Evolutionary conservation across 2,329 filamentous ascomycete genomes (phyloP).

Genomic region (Verticillium nonalfalfae): DNA sequence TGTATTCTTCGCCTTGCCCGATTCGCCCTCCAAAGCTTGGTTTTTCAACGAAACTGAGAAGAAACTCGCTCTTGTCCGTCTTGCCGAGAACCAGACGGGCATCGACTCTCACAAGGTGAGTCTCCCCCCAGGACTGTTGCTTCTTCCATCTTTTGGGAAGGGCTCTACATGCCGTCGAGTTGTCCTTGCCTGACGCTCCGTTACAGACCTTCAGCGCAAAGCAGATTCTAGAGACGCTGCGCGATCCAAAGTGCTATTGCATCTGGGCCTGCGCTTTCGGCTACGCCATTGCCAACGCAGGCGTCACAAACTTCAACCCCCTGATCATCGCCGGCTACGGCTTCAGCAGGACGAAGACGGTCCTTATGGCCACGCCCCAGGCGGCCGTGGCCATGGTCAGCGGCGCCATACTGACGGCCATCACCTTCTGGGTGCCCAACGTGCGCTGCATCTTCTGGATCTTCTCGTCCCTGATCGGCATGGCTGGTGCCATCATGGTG

Average conservation of each 20-base stretch:
- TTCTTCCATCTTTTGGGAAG: neutral
- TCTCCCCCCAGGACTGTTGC: neutral
- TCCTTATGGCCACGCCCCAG: conserved; percentile 23
- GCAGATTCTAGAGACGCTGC: conserved; percentile 49
- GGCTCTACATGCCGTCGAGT: conserved; percentile 57
- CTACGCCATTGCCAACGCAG: conserved; percentile 65
- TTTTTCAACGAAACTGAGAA: conserved; percentile 15
- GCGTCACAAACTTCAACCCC: conserved; percentile 57
- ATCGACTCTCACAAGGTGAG: conserved; percentile 4
- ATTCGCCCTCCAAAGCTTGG: conserved; percentile 14
- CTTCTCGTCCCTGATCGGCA: conserved; percentile 12
- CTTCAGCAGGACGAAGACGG: conserved; percentile 18
- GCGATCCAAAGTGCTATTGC: conserved; percentile 48
- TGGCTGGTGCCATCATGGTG: conserved; percentile 19
- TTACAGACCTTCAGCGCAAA: conserved; percentile 63
- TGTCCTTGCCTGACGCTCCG: conserved; percentile 58
- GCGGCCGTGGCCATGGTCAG: conserved; percentile 23
- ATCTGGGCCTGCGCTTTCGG: conserved; percentile 55
- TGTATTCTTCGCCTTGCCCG: conserved; percentile 47
- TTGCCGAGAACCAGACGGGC: conserved; percentile 9
- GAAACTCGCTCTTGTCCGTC: conserved; percentile 7
- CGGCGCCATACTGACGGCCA: conserved; percentile 13
- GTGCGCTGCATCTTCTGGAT: conserved; percentile 23
- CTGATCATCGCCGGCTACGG: conserved; percentile 54
- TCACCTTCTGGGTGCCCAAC: conserved; percentile 20